Evolutionary conservation across 179 eudicot genomes (phyloP), one percentile per base, ranked within the genome.

Genomic region (Beta macrorhiza): DNA sequence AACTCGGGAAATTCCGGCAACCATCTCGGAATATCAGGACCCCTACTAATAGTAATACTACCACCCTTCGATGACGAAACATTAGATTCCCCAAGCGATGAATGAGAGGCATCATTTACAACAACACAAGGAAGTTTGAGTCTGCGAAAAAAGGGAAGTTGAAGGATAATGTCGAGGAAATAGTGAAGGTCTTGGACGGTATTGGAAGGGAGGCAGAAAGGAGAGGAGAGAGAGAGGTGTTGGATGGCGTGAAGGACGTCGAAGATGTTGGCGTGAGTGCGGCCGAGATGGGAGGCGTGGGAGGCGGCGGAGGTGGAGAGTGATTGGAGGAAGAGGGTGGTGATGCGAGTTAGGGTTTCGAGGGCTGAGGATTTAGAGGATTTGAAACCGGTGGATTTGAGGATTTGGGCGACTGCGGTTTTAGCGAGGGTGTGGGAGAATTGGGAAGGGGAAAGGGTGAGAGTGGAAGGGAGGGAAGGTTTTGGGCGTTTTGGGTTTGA

Each of bases 321-420:
- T 2, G 88, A 81, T 65, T 72, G 79, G 75, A 93, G 82, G 86
- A 90, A 89, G 78, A 84, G 79, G 68, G 86, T 74, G 79, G 94
- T 80, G 88, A 89, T 67, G 68, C 84, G 85, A 20, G 93, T 81
- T 7, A 93, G 87, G 82, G 87, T 69, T 13, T 84, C 55, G 22
- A 93, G 84, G 12, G 97, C 94, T 61, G 91, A 77, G 67, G 73
- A 82, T 15, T 85, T 88, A 70, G 87, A 56, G 74, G 64, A 77
- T 2, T 67, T 86, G 87, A 78, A 93, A 15, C 98, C 98, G 20
- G 49, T 59, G 19, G 92, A 86, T 6, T 82, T 84, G 77, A 88
- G 88, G 83, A 87, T 92, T 85, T 91, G 94, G 37, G 91, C 78
- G 44, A 89, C 88, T n/a, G 94, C 90, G 67, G 84, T 58, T 80